A percentile compares a stretch with the other conserved stretches of the same genome.
These are phyloP conservation scores for Persicaria maculosa DNA, from an alignment of 148 eudicot genomes.

Conservation along the genomic window DNA sequence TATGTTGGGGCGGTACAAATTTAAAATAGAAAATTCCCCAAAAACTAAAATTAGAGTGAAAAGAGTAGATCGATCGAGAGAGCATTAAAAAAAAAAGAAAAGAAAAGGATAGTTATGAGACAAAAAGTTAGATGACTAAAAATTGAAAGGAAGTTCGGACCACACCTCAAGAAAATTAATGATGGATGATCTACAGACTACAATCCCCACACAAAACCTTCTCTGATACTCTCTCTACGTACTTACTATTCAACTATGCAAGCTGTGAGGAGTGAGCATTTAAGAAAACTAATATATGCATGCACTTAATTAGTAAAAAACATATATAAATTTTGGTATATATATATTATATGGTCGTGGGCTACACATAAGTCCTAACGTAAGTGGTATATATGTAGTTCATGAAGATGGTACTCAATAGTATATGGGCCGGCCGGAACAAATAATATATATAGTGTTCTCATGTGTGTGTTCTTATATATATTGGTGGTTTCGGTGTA, in stretches of 20 bases:
- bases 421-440: slow-evolving; percentile 13
- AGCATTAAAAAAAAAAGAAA: too few relatives aligned
- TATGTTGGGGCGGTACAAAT: too few relatives aligned
- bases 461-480: too few relatives aligned
- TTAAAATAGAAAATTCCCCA: too few relatives aligned
- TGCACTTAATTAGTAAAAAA: too few relatives aligned
- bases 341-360: not conserved
- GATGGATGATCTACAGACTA: not conserved
- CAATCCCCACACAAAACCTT: not conserved
- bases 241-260: too few relatives aligned
- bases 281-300: too few relatives aligned
- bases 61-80: too few relatives aligned
- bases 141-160: not conserved
- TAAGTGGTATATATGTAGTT: slow-evolving; percentile 9
- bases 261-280: too few relatives aligned
- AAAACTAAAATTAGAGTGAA: too few relatives aligned
- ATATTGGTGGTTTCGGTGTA: too few relatives aligned
- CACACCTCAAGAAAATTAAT: slow-evolving; percentile 10
- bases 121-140: not conserved
- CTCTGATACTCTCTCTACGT: not conserved
- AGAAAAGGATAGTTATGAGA: not conserved
- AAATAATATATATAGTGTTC: too few relatives aligned
- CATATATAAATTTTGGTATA: not conserved
- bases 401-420: slow-evolving; percentile 10
- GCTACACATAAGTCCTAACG: not conserved